These are phyloP conservation scores for Mortierella antarctica DNA, from an alignment of 192 early-diverging fungal genomes.

Conservation along the genomic window DNA sequence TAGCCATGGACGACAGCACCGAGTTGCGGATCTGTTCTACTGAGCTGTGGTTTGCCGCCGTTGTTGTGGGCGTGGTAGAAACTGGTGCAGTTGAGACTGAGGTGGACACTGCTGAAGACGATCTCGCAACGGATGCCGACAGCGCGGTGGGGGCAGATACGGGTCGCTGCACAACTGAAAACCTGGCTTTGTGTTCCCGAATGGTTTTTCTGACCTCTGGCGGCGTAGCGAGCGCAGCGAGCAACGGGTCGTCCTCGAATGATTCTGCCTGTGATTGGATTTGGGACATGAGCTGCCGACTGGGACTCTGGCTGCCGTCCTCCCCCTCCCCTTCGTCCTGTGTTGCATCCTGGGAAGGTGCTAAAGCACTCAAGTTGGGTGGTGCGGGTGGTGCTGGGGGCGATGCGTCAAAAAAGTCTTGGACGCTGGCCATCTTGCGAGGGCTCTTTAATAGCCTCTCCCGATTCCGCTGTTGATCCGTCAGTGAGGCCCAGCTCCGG, in stretches of 20 bases:
- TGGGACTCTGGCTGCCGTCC: slow-evolving; percentile 18
- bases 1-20: too few relatives aligned
- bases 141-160: neutral
- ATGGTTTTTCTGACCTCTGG: slow-evolving; percentile 20
- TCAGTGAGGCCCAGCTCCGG: slow-evolving; percentile 18
- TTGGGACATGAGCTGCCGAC: slow-evolving; percentile 20
- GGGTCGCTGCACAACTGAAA: slow-evolving; percentile 8
- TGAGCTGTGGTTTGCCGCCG: neutral
- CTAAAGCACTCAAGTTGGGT: neutral
- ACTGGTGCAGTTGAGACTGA: neutral
- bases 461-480: slow-evolving; percentile 19
- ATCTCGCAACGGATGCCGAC: neutral
- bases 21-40: neutral
- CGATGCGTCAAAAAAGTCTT: slow-evolving; percentile 30
- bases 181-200: neutral
- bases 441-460: slow-evolving; percentile 37
- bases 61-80: neutral
- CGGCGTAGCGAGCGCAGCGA: slow-evolving; percentile 30
- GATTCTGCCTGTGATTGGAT: slow-evolving; percentile 15
- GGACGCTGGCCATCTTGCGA: slow-evolving; percentile 45
- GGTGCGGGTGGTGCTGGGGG: neutral
- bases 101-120: neutral
- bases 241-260: slow-evolving; percentile 21
- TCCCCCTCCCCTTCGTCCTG: slow-evolving; percentile 1
- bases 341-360: neutral